Evolutionary conservation across 1,284 basidiomycete species (phyloP).

Genomic region (Leccinum fallax): DNA sequence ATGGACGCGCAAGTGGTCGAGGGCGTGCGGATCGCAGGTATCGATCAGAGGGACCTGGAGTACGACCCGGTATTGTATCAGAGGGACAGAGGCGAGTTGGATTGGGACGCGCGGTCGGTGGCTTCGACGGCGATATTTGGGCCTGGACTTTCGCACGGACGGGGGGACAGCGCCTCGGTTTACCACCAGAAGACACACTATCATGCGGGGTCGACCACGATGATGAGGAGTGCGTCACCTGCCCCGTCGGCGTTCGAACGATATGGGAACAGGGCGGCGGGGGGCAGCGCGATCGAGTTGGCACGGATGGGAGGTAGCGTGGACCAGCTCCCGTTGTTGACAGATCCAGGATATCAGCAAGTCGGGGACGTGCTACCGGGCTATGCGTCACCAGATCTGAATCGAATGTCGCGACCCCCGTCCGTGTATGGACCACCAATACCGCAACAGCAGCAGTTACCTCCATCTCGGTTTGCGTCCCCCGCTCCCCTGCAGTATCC

Average conservation of each 20-base stretch:
- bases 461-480: conserved; percentile 17
- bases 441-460: conserved; percentile 4
- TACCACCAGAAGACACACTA: conserved; percentile 46
- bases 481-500: conserved; percentile 30
- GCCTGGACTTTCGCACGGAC: conserved; percentile 38
- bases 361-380: conserved; percentile 29
- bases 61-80: conserved; percentile 75
- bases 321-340: conserved; percentile 58
- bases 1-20: conserved; percentile 71
- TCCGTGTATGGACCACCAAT: conserved; percentile 33
- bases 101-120: conserved; percentile 78
- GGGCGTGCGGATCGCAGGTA: conserved; percentile 77
- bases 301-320: conserved; percentile 43
- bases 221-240: conserved; percentile 43
- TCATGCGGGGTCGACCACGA: conserved; percentile 39
- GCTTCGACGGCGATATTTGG: conserved; percentile 59
- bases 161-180: conserved; percentile 39
- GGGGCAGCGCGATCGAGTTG: conserved; percentile 55
- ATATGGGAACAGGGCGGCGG: conserved; percentile 52
- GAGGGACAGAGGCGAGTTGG: conserved; percentile 76
- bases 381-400: conserved; percentile 28
- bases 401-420: conserved; percentile 22
- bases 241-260: conserved; percentile 52
- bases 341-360: conserved; percentile 31
- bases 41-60: conserved; percentile 74